These are phyloP conservation scores for Tricholomella constricta DNA, from an alignment of 768 basidiomycete species.

Conservation along the genomic window DNA sequence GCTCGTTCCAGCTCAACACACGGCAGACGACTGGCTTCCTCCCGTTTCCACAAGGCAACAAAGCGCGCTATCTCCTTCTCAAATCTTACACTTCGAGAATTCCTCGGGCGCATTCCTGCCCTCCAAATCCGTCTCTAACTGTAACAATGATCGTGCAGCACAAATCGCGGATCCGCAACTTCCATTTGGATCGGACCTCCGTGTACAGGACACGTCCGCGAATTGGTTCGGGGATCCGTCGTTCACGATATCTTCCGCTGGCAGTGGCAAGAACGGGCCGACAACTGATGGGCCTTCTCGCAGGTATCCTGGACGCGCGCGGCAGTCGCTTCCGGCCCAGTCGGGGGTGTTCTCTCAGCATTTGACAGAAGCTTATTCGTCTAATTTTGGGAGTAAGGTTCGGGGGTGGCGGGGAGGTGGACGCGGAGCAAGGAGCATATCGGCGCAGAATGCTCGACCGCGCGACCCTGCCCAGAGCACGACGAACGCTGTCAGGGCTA, in stretches of 20 bases:
- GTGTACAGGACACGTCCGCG: background rate
- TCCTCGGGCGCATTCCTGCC: background rate
- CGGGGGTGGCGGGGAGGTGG: slow-evolving; percentile 1
- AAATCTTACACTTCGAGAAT: background rate
- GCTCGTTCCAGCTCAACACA: slow-evolving; percentile 8
- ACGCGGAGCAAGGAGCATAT: background rate
- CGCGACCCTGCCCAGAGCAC: background rate
- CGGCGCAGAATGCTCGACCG: background rate
- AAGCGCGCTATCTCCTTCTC: background rate
- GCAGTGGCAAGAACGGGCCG: slow-evolving; percentile 8
- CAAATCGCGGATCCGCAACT: background rate
- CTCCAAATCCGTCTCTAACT: background rate
- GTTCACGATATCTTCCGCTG: background rate
- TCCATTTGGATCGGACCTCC: slow-evolving; percentile 1
- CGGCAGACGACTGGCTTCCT: slow-evolving; percentile 13
- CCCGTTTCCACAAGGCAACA: background rate
- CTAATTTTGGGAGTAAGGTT: background rate
- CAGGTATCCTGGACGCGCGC: slow-evolving; percentile 6
- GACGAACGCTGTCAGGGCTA: too few species aligned
- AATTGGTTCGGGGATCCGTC: slow-evolving; percentile 10
- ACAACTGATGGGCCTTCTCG: background rate
- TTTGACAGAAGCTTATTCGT: slow-evolving; percentile 4
- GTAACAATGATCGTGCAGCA: slow-evolving; percentile 1
- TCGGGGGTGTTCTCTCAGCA: slow-evolving; percentile 12
- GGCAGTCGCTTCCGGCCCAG: slow-evolving; percentile 14